Conservation (phyloP, 768 basidiomycete species). For the Amanita inopinata region DNA sequence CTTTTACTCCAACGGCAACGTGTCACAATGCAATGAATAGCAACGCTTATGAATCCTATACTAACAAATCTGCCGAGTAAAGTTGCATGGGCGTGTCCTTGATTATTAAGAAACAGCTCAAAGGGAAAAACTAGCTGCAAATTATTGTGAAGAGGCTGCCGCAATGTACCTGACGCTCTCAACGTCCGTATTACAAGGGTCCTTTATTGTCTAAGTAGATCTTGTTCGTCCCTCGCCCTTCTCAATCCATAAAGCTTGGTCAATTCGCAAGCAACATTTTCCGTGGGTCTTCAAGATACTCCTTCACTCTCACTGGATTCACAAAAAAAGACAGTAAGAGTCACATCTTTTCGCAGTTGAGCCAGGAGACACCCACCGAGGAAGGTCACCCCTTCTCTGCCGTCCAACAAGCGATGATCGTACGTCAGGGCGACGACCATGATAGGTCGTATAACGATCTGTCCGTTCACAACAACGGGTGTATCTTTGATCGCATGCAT, state of each 20-base stretch:
- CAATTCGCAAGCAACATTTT: conserved; percentile 66
- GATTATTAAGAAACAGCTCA: not conserved
- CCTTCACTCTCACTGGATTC: conserved; percentile 71
- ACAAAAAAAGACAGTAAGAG: not conserved
- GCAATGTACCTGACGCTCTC: not conserved
- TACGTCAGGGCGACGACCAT: conserved; percentile 94
- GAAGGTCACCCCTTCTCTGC: conserved; percentile 95
- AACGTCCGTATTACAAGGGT: not conserved
- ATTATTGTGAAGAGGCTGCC: conserved; percentile 1
- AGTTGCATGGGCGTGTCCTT: too few relatives aligned
- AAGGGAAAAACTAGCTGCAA: not conserved
- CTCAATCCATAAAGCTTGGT: not conserved
- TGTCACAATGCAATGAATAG: too few relatives aligned
- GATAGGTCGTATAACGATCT: conserved; percentile 94
- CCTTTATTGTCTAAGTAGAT: not conserved
- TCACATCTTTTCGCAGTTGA: not conserved
- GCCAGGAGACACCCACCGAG: conserved; percentile 52
- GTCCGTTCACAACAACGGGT: conserved; percentile 84
- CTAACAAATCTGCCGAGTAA: too few relatives aligned
- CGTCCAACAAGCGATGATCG: conserved; percentile 92
- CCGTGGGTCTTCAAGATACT: conserved; percentile 91
- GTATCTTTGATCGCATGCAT: conserved; percentile 95
- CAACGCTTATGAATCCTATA: too few relatives aligned
- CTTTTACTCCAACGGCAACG: too few relatives aligned
- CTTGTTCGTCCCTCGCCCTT: not conserved